Conservation (phyloP, 1,284 basidiomycete species). For the Abortiporus biennis region DNA sequence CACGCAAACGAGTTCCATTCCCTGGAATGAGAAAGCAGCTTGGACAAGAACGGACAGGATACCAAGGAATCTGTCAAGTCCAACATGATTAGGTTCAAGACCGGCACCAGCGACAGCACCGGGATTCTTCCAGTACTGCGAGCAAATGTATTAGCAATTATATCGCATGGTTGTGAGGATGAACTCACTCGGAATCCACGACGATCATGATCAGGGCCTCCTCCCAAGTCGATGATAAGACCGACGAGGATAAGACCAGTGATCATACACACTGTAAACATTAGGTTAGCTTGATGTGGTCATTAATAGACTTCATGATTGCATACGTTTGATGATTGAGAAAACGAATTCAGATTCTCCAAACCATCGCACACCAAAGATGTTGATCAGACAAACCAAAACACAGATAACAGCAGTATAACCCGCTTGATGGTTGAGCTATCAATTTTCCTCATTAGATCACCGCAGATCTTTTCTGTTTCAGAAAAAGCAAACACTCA, state of each 20-base stretch:
- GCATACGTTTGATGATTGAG: conserved; percentile 55
- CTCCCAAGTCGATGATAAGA: conserved; percentile 67
- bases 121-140: conserved; percentile 66
- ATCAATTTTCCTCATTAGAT: not conserved
- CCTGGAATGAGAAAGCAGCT: conserved; percentile 81
- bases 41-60: conserved; percentile 67
- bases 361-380: conserved; percentile 62
- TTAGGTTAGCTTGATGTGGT: not conserved
- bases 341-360: conserved; percentile 55
- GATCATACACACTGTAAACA: conserved; percentile 43
- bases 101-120: conserved; percentile 49
- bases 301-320: not conserved
- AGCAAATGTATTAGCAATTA: too few species aligned
- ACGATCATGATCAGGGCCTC: conserved; percentile 52
- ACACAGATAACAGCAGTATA: conserved; percentile 65
- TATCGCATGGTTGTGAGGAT: too few species aligned
- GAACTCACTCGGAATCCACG: conserved; percentile 51
- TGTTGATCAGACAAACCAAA: conserved; percentile 62
- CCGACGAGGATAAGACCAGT: conserved; percentile 58
- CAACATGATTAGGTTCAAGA: conserved; percentile 34
- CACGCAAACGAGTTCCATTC: conserved; percentile 80
- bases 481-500: conserved; percentile 21
- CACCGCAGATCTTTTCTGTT: not conserved
- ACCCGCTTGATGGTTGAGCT: conserved; percentile 45
- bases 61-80: conserved; percentile 59